Percentiles rank a stretch among this genome's conserved stretches.
These are phyloP conservation scores for Phytophthora macrochlamydospora DNA, from an alignment of 352 stramenopile species.

Conservation along the genomic window DNA sequence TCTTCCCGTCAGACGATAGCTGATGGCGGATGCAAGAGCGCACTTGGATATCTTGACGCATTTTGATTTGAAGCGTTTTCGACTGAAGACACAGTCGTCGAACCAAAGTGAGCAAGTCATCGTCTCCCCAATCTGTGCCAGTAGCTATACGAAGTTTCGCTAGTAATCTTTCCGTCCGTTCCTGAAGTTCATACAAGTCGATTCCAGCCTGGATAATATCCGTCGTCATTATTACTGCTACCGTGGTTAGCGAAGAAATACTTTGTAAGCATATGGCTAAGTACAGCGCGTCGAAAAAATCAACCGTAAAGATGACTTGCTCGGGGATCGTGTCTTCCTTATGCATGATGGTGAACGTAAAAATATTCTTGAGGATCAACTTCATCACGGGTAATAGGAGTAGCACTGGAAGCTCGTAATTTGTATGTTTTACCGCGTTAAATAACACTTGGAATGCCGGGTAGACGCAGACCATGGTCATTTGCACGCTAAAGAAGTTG, in stretches of 20 bases:
- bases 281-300: constrained; percentile 16
- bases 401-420: constrained; percentile 10
- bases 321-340: constrained; percentile 19
- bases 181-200: constrained; percentile 3
- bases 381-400: constrained; percentile 9
- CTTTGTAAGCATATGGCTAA: constrained; percentile 12
- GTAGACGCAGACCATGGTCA: constrained; percentile 12
- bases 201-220: constrained; percentile 10
- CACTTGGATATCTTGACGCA: constrained; percentile 1
- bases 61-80: not conserved
- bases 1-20: constrained; percentile 4
- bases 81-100: not conserved
- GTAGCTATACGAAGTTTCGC: not conserved
- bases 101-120: not conserved
- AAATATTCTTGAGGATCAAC: constrained; percentile 11
- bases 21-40: constrained; percentile 9
- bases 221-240: constrained; percentile 3
- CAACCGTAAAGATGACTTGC: constrained; percentile 14
- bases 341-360: constrained; percentile 9
- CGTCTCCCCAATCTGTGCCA: not conserved
- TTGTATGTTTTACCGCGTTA: constrained; percentile 1
- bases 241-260: constrained; percentile 1
- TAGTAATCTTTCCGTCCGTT: constrained; percentile 5
- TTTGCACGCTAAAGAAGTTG: constrained; percentile 4
- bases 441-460: constrained; percentile 16